These are phyloP conservation scores for Fusarium vanettenii DNA, from an alignment of 2,329 filamentous ascomycete genomes.

Conservation along the genomic window DNA sequence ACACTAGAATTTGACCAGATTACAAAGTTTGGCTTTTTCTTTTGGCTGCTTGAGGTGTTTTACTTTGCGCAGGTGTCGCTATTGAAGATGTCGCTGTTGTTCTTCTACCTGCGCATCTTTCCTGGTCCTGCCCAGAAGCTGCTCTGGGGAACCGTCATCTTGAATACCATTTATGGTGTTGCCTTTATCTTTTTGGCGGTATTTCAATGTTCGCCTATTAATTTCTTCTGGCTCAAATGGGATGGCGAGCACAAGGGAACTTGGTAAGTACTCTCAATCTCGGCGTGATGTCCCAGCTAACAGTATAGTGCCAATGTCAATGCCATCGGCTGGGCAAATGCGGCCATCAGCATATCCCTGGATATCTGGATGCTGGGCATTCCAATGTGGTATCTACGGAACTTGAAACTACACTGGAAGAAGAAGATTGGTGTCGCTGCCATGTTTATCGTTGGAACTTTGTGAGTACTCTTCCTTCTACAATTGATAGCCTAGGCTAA, in stretches of 20 bases:
- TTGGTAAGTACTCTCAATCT: constrained; percentile 43
- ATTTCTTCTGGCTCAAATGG: constrained; percentile 56
- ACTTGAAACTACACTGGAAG: constrained; percentile 50
- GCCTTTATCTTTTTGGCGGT: constrained; percentile 48
- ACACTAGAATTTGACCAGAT: constrained; percentile 22
- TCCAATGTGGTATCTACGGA: constrained; percentile 52
- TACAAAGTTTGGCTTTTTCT: constrained; percentile 28
- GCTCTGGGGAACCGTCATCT: constrained; percentile 27
- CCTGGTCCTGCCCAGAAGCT: constrained; percentile 16
- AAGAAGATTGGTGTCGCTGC: constrained; percentile 56
- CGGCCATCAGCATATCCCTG: constrained; percentile 54
- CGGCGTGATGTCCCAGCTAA: background rate
- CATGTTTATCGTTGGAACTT: constrained; percentile 58
- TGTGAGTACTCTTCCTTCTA: constrained; percentile 40
- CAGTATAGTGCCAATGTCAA: constrained; percentile 49
- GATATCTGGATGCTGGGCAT: constrained; percentile 57
- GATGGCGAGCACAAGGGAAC: constrained; percentile 52
- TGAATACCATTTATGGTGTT: constrained; percentile 39
- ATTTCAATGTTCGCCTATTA: constrained; percentile 54
- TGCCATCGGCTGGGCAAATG: constrained; percentile 55
- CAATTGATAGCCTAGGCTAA: background rate
- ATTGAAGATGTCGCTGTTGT: constrained; percentile 32
- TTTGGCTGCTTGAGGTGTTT: constrained; percentile 24
- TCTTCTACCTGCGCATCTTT: constrained; percentile 37
- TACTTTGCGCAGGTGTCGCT: constrained; percentile 31